Conservation (phyloP, 148 eudicot genomes). For the Persicaria tinctoria region DNA sequence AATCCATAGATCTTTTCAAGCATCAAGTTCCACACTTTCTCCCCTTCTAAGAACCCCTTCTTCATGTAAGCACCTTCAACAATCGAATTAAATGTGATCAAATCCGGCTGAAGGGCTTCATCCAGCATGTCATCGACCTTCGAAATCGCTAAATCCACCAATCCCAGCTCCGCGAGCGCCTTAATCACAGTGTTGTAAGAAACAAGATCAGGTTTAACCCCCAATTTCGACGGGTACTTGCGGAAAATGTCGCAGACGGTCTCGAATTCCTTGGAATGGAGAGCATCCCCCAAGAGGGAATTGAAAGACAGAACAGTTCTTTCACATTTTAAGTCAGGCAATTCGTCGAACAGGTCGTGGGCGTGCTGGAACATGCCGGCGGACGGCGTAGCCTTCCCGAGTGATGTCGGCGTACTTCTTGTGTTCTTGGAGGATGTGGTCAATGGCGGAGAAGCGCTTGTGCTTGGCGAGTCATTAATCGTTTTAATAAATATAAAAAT, state of each 20-base stretch:
- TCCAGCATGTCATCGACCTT: slow-evolving; percentile 26
- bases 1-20: slow-evolving; percentile 13
- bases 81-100: slow-evolving; percentile 24
- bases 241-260: slow-evolving; percentile 29
- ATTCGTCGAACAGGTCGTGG: slow-evolving; percentile 58
- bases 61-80: slow-evolving; percentile 21
- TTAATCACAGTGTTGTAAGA: slow-evolving; percentile 49
- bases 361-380: slow-evolving; percentile 58
- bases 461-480: slow-evolving; percentile 44
- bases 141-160: slow-evolving; percentile 18
- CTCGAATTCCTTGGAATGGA: slow-evolving; percentile 36
- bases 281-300: slow-evolving; percentile 56
- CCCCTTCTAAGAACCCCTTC: slow-evolving; percentile 26
- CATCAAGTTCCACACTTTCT: slow-evolving; percentile 25
- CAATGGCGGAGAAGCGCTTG: slow-evolving; percentile 31
- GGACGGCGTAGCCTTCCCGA: slow-evolving; percentile 38
- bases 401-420: slow-evolving; percentile 35
- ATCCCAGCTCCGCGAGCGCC: slow-evolving; percentile 32
- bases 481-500: too few relatives aligned
- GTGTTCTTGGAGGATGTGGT: slow-evolving; percentile 59
- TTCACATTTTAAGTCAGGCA: slow-evolving; percentile 35
- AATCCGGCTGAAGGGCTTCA: slow-evolving; percentile 23
- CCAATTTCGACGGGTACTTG: slow-evolving; percentile 30
- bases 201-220: slow-evolving; percentile 32
- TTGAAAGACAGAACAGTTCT: slow-evolving; percentile 48